phyloP scores from a whole-genome alignment of 768 basidiomycete genomes.

The Pisolithus microcarpus region DNA sequence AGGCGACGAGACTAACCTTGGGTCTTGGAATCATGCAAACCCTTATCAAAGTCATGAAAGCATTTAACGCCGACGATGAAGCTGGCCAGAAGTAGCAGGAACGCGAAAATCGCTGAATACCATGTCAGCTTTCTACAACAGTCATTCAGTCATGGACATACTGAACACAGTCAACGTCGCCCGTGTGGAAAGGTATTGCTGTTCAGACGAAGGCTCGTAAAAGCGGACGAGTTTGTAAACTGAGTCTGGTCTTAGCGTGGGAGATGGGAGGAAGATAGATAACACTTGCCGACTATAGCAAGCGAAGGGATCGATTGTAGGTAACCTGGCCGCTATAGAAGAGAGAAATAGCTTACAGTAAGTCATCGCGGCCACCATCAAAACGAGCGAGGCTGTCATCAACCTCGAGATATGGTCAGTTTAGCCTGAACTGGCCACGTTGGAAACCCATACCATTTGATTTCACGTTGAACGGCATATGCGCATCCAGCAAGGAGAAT shows the following conservation, averaged over 20 bases:
- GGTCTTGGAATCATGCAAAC: slow-evolving; percentile 66
- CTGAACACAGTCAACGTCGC: slow-evolving; percentile 78
- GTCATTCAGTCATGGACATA: slow-evolving; percentile 29
- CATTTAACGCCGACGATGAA: slow-evolving; percentile 74
- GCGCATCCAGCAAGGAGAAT: slow-evolving; percentile 58
- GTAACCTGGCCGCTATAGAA: neutral
- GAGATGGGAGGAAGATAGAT: neutral
- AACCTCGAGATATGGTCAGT: slow-evolving; percentile 32
- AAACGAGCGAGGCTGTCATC: slow-evolving; percentile 60
- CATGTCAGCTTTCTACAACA: neutral
- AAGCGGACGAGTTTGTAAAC: slow-evolving; percentile 85
- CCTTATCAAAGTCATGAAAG: slow-evolving; percentile 76
- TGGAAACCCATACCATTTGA: slow-evolving; percentile 52
- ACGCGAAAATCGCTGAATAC: slow-evolving; percentile 60
- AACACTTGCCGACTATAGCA: slow-evolving; percentile 22
- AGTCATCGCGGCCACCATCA: slow-evolving; percentile 71
- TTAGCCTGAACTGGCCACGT: neutral
- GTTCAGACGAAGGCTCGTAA: slow-evolving; percentile 52
- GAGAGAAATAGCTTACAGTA: slow-evolving; percentile 51
- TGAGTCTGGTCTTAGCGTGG: slow-evolving; percentile 19
- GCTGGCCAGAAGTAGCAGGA: slow-evolving; percentile 65
- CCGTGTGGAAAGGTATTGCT: slow-evolving; percentile 62
- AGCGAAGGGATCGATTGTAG: slow-evolving; percentile 3
- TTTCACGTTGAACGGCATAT: slow-evolving; percentile 69
- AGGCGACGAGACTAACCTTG: slow-evolving; percentile 52